Percentiles rank a stretch among this genome's conserved stretches.
These are phyloP conservation scores for Fusarium anthophilum DNA, from an alignment of 2,329 filamentous ascomycete species.

Conservation along the genomic window DNA sequence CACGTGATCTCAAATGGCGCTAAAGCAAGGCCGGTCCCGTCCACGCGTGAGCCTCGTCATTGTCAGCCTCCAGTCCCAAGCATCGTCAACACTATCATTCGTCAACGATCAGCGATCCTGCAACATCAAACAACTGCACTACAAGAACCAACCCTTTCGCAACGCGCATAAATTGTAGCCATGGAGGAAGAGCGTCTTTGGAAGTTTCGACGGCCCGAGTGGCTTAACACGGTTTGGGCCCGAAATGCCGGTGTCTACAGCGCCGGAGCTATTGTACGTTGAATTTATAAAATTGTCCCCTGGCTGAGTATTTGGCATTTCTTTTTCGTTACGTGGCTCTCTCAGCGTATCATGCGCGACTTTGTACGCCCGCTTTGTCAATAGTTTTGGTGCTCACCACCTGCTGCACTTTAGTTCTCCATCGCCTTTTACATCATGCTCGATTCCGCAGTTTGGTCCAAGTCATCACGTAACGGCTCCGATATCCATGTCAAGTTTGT, in stretches of 20 bases:
- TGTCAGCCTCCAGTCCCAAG: slow-evolving; percentile 33
- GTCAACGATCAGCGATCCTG: slow-evolving; percentile 1
- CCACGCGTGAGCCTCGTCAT: slow-evolving; percentile 42
- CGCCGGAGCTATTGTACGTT: slow-evolving; percentile 69
- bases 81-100: slow-evolving; percentile 26
- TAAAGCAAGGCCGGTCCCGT: slow-evolving; percentile 23
- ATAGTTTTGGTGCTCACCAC: slow-evolving; percentile 19
- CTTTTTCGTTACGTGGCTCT: neutral
- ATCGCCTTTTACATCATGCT: slow-evolving; percentile 75
- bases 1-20: slow-evolving; percentile 34
- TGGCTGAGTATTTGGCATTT: neutral
- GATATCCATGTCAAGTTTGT: slow-evolving; percentile 70
- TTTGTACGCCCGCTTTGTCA: neutral
- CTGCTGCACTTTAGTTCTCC: slow-evolving; percentile 60
- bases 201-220: slow-evolving; percentile 73
- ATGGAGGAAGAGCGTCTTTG: slow-evolving; percentile 74
- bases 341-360: neutral
- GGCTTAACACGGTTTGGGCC: slow-evolving; percentile 71
- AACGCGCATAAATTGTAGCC: neutral
- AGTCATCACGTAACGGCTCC: slow-evolving; percentile 67
- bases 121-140: neutral
- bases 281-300: neutral
- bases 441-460: slow-evolving; percentile 74
- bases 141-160: neutral
- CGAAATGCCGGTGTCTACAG: slow-evolving; percentile 71